phyloP scores from a whole-genome alignment of 108 stramenopile species.

The Discostella pseudostelligera region DNA sequence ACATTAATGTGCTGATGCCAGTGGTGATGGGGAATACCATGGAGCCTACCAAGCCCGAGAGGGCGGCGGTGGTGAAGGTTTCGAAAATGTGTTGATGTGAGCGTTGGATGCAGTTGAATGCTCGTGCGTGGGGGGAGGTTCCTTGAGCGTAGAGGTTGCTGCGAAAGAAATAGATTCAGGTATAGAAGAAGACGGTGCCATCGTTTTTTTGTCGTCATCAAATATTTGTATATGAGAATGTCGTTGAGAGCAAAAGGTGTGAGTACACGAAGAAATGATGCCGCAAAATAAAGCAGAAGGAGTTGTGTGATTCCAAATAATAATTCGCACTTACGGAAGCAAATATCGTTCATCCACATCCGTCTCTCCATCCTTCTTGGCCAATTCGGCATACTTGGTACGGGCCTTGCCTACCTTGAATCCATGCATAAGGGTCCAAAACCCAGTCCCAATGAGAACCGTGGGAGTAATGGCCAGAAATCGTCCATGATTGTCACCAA shows the following conservation, averaged over 20 bases:
- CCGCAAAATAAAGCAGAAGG: no score
- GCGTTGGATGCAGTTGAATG: constrained; percentile 65
- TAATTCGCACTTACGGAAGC: constrained; percentile 47
- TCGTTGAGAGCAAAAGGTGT: no score
- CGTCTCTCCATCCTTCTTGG: constrained; percentile 63
- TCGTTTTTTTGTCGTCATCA: no score
- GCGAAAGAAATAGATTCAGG: background rate
- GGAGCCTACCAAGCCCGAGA: constrained; percentile 31
- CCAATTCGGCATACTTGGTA: constrained; percentile 50
- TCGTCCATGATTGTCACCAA: no score
- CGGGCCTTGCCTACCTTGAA: constrained; percentile 56
- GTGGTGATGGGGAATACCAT: constrained; percentile 40
- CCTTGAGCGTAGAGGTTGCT: constrained; percentile 63
- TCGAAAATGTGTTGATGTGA: constrained; percentile 69
- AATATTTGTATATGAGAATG: no score
- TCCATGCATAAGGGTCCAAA: constrained; percentile 53
- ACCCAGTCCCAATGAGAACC: constrained; percentile 48
- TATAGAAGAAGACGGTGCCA: background rate
- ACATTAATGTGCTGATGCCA: constrained; percentile 23
- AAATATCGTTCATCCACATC: constrained; percentile 52
- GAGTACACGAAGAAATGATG: no score
- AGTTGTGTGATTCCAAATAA: no score
- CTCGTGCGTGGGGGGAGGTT: constrained; percentile 50
- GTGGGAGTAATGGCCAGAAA: constrained; percentile 34
- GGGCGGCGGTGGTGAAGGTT: constrained; percentile 39